Conservation (phyloP, 1,139 yeast genomes). For the Lizanozyma gosingica region DNA sequence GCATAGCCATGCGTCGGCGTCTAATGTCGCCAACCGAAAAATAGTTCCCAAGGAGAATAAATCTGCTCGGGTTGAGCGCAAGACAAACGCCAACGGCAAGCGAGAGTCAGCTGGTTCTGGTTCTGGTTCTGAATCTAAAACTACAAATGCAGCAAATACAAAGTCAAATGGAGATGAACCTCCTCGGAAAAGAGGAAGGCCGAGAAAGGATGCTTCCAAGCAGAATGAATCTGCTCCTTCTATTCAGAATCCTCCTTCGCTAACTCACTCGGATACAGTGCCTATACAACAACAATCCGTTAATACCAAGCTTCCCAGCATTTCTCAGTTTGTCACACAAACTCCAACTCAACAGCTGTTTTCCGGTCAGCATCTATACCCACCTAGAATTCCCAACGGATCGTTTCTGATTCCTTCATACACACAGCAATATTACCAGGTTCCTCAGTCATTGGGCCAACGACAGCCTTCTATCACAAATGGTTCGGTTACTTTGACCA, state of each 20-base stretch:
- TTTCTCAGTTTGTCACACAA: conserved; percentile 2
- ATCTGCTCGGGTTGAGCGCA: background rate
- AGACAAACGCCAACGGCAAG: conserved; percentile 13
- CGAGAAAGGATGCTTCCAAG: conserved; percentile 24
- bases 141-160: conserved; percentile 4
- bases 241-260: background rate
- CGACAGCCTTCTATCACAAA: background rate
- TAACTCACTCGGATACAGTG: background rate
- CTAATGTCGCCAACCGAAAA: conserved; percentile 33
- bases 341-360: conserved; percentile 1
- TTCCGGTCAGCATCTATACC: background rate
- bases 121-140: conserved; percentile 13
- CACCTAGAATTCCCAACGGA: background rate
- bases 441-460: background rate
- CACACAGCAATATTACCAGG: background rate
- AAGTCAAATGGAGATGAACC: conserved; percentile 17
- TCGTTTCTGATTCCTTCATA: background rate
- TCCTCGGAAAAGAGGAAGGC: conserved; percentile 40
- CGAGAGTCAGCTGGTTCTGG: conserved; percentile 13
- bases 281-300: background rate
- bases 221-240: background rate
- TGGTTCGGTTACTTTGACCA: conserved; percentile 16
- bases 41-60: background rate
- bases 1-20: conserved; percentile 64
- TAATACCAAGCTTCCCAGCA: conserved; percentile 1